These are phyloP conservation scores for Cladosporium cucumerinum DNA, from an alignment of 2,329 filamentous ascomycete genomes.

Conservation along the genomic window DNA sequence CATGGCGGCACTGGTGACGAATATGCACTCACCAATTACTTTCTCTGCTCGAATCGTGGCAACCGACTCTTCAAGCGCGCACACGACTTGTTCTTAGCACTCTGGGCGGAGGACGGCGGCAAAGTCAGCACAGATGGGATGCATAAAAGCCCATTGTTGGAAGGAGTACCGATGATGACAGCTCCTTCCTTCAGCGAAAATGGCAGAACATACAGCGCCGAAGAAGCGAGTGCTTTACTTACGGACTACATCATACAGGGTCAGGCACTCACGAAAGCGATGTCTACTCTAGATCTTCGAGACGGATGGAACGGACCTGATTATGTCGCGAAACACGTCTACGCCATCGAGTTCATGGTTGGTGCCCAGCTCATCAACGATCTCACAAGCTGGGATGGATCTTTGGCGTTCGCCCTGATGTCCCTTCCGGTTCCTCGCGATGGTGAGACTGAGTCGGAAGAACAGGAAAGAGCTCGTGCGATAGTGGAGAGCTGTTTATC, in stretches of 20 bases:
- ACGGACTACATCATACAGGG: not conserved
- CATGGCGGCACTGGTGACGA: not conserved
- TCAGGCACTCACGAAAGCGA: not conserved
- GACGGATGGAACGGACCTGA: conserved; percentile 34
- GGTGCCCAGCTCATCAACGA: conserved; percentile 54
- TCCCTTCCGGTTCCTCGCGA: conserved; percentile 32
- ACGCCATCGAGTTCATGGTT: conserved; percentile 49
- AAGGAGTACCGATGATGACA: not conserved
- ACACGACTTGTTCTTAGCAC: not conserved
- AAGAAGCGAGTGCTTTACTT: not conserved
- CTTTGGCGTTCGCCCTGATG: conserved; percentile 50
- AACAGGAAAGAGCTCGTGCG: conserved; percentile 48
- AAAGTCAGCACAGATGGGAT: not conserved
- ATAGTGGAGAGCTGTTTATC: conserved; percentile 53
- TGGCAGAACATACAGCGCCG: not conserved
- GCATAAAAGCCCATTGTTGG: not conserved
- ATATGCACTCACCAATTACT: not conserved
- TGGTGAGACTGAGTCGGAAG: conserved; percentile 19
- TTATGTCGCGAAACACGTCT: conserved; percentile 50
- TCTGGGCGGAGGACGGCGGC: not conserved
- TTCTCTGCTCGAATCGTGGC: not conserved
- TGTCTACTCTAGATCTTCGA: not conserved
- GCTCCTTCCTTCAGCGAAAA: not conserved
- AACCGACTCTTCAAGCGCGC: not conserved
- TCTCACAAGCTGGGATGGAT: conserved; percentile 51